Evolutionary conservation across 1,284 basidiomycete species (phyloP), one percentile per base, ranked within the genome.

Genomic region (Fomitopsis schrenkii): DNA sequence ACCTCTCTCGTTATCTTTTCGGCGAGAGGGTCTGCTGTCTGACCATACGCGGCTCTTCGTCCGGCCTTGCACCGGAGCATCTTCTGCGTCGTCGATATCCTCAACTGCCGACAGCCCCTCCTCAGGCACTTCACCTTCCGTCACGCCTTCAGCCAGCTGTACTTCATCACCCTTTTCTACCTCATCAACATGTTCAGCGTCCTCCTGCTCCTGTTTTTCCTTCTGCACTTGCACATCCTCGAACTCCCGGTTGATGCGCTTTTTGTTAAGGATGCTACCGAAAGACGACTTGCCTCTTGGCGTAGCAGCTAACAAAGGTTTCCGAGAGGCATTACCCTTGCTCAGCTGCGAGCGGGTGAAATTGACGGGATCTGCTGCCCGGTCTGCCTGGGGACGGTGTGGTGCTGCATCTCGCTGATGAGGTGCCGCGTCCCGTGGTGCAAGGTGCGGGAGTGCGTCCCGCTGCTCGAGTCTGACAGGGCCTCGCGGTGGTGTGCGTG

Each of bases 1-100:
- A 10, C 71, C 70, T 38, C 72, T 66, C 59, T 70, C 68, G 46
- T 74, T 75, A 62, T 62, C 68, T n/a, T 63, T 63, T n/a, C 60
- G 44, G 22, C 64, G 66, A 26, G 60, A 60, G 19, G 59, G 38
- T 57, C 64, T 59, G 10, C 35, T 12, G 14, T 55, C 60, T 17
- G 7, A 14, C 22, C 59, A 10, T 14, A 19, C 2, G 9, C 55
- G 54, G 36, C 30, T 7, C 35, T 40, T 36, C 15, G 6, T 10
- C 28, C 36, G 55, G 19, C 2, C 36, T 40, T 44, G 30, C 26
- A 15, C 26, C 3, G 28, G 5, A 57, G 19, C 54, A 41, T 28
- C n/a, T 4, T 22, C 38, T 17, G 19, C 26, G 4, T 12, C 35
- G n/a, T 53, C 41, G 15, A 14, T 17, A 22, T 53, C n/a, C 30